These are phyloP conservation scores for Coniochaeta sp. DNA, from an alignment of 2,329 filamentous ascomycete genomes.

Conservation along the genomic window DNA sequence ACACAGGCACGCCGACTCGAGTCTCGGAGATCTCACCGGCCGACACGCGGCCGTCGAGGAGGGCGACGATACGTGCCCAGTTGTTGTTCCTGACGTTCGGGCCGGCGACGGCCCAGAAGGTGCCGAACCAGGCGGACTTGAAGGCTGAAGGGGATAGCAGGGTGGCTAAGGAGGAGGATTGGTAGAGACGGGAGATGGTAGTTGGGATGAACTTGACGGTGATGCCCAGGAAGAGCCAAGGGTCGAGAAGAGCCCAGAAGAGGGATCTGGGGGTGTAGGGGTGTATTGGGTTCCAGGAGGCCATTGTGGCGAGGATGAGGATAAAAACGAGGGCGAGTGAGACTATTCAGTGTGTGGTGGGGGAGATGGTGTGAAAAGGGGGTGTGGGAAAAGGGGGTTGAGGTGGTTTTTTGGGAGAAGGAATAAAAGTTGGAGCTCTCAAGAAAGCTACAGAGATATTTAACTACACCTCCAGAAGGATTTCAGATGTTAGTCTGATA, in stretches of 20 bases:
- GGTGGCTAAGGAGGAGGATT: slow-evolving; percentile 18
- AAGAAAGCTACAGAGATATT: background rate
- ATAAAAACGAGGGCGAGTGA: background rate
- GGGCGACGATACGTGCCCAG: slow-evolving; percentile 37
- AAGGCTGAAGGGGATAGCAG: slow-evolving; percentile 34
- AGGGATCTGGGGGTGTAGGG: slow-evolving; percentile 1
- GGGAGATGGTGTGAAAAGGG: background rate
- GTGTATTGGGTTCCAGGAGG: background rate
- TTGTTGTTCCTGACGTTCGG: slow-evolving; percentile 37
- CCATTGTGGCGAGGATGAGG: background rate
- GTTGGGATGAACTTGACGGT: slow-evolving; percentile 41
- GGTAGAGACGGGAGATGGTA: slow-evolving; percentile 37
- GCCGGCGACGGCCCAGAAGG: slow-evolving; percentile 51
- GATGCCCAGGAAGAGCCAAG: slow-evolving; percentile 44
- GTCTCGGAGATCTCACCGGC: slow-evolving; percentile 27
- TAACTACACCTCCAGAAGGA: background rate
- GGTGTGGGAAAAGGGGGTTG: background rate
- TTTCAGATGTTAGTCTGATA: too few relatives aligned
- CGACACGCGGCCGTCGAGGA: slow-evolving; percentile 42
- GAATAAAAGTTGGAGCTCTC: background rate
- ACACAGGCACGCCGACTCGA: slow-evolving; percentile 22
- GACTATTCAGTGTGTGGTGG: background rate
- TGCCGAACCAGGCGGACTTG: slow-evolving; percentile 47
- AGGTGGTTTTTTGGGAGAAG: background rate
- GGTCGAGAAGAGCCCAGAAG: slow-evolving; percentile 30